A percentile compares a stretch with the other conserved stretches of the same genome.
Evolutionary conservation across 2,329 filamentous ascomycete species (phyloP).

Genomic region (Talaromyces sp.): DNA sequence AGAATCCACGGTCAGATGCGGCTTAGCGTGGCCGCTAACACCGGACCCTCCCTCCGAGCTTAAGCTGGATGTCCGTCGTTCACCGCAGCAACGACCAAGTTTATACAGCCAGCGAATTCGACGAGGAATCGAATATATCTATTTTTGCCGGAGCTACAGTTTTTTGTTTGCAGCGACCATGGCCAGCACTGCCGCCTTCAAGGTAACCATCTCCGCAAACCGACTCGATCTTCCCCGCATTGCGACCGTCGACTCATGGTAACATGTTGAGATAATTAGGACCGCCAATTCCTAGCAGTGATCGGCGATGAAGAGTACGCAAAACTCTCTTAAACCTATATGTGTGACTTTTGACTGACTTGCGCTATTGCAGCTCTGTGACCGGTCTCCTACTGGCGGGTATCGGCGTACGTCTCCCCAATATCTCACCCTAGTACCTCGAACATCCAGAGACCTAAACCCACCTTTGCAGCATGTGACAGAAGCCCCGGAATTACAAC

Average conservation of each 20-base stretch:
- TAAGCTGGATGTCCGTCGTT: not conserved
- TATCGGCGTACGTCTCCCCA: constrained; percentile 66
- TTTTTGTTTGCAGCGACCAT: constrained; percentile 33
- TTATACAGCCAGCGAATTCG: not conserved
- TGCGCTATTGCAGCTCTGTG: constrained; percentile 64
- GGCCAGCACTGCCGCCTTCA: constrained; percentile 58
- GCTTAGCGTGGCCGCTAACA: constrained; percentile 1
- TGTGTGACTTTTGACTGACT: constrained; percentile 3
- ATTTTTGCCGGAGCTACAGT: not conserved
- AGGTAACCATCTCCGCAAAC: constrained; percentile 28
- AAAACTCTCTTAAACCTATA: constrained; percentile 2
- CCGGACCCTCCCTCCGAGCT: not conserved
- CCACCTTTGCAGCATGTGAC: constrained; percentile 71
- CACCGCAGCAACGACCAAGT: not conserved
- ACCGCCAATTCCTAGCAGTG: constrained; percentile 92
- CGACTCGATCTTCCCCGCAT: constrained; percentile 6
- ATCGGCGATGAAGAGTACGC: constrained; percentile 82
- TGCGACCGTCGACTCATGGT: constrained; percentile 38
- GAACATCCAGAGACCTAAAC: not conserved
- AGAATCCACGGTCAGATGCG: constrained; percentile 5
- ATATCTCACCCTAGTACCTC: not conserved
- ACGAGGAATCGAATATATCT: not conserved
- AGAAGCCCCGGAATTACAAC: constrained; percentile 78
- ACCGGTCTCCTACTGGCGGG: constrained; percentile 92
- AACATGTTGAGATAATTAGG: constrained; percentile 41